phyloP scores from a whole-genome alignment of 495 filamentous ascomycete genomes.

The Friedmanniomyces endolithicus region DNA sequence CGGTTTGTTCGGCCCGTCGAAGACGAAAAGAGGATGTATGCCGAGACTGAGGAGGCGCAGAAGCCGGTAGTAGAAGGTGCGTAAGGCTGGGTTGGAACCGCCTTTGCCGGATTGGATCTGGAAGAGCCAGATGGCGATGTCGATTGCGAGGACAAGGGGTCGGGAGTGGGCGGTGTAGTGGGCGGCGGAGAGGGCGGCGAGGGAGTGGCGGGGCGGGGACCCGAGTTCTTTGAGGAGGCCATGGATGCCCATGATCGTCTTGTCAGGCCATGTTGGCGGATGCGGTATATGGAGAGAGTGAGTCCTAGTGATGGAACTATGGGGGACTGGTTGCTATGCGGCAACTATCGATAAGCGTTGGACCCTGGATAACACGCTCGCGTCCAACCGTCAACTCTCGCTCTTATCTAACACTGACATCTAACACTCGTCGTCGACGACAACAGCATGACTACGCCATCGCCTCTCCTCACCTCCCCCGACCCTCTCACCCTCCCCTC shows the following conservation, averaged over 20 bases:
- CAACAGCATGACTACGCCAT: not conserved
- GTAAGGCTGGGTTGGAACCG: constrained; percentile 78
- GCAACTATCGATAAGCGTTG: not conserved
- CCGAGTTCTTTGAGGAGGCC: constrained; percentile 84
- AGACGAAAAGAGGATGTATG: constrained; percentile 87
- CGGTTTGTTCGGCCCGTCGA: constrained; percentile 84
- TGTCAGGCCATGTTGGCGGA: not conserved
- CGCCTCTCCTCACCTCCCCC: constrained; percentile 2
- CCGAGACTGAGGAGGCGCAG: constrained; percentile 66
- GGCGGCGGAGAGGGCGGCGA: constrained; percentile 69
- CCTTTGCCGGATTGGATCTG: constrained; percentile 76
- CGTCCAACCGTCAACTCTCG: too few species aligned
- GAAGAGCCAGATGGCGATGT: constrained; percentile 96
- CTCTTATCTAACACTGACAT: not conserved
- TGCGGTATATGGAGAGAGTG: too few species aligned
- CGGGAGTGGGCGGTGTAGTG: constrained; percentile 56
- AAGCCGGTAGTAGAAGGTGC: constrained; percentile 87
- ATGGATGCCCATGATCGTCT: constrained; percentile 29
- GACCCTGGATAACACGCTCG: not conserved
- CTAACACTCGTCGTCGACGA: not conserved
- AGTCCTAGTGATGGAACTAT: too few species aligned
- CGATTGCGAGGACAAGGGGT: constrained; percentile 79
- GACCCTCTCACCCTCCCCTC: constrained; percentile 16
- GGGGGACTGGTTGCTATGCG: not conserved
- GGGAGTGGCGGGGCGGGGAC: constrained; percentile 60